A percentile compares a stretch with the other conserved stretches of the same genome.
These are phyloP conservation scores for Debaryomyces psychrophilus DNA, from an alignment of 1,139 yeast genomes.

Conservation along the genomic window DNA sequence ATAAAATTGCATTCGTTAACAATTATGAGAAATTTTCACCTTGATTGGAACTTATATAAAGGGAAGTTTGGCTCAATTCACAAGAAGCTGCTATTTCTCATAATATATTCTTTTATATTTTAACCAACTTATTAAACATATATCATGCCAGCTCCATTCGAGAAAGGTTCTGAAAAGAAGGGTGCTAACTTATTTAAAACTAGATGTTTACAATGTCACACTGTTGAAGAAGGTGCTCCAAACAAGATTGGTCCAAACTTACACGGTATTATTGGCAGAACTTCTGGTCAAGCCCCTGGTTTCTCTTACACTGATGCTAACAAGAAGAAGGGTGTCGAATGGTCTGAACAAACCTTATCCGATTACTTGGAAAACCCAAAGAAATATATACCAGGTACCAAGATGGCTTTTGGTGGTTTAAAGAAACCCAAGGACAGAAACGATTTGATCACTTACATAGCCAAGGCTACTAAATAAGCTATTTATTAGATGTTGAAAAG, in stretches of 20 bases:
- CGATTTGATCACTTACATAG: slow-evolving; percentile 91
- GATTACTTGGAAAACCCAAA: slow-evolving; percentile 99
- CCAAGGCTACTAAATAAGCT: slow-evolving; percentile 67
- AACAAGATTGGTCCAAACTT: slow-evolving; percentile 99
- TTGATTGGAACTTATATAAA: slow-evolving; percentile 5
- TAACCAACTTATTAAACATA: slow-evolving; percentile 39
- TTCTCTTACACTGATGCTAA: slow-evolving; percentile 97
- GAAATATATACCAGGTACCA: slow-evolving; percentile 99
- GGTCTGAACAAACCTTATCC: slow-evolving; percentile 88
- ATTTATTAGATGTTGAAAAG: slow-evolving; percentile 5
- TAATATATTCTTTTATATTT: neutral
- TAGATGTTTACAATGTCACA: slow-evolving; percentile 99
- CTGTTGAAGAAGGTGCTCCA: slow-evolving; percentile 93
- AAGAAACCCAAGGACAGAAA: slow-evolving; percentile 99
- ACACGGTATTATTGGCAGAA: slow-evolving; percentile 91
- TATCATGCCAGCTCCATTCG: slow-evolving; percentile 65
- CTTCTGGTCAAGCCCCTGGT: slow-evolving; percentile 90
- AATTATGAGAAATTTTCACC: slow-evolving; percentile 14
- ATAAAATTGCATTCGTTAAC: slow-evolving; percentile 11
- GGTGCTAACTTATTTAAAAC: slow-evolving; percentile 99
- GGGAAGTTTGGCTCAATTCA: neutral
- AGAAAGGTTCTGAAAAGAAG: slow-evolving; percentile 87
- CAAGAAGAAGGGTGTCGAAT: slow-evolving; percentile 89
- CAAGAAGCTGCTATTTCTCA: slow-evolving; percentile 1
- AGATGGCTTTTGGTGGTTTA: slow-evolving; percentile 99